phyloP scores from a whole-genome alignment of 2,329 filamentous ascomycete genomes.

The Fusarium redolens region DNA sequence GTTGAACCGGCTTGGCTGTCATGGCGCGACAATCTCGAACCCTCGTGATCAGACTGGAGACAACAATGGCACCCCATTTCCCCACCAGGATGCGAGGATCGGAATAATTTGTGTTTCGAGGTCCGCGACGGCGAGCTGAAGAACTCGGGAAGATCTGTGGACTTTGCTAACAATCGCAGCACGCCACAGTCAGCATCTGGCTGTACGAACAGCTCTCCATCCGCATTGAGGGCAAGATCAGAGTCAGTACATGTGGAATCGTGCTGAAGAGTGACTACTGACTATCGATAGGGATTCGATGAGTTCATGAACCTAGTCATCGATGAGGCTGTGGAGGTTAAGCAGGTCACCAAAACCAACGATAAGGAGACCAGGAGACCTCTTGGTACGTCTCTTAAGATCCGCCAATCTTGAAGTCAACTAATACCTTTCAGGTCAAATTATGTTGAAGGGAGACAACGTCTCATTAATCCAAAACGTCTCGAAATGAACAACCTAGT shows the following conservation, averaged over 20 bases:
- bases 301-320: slow-evolving; percentile 99
- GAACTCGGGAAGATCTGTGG: not conserved
- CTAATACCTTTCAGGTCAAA: slow-evolving; percentile 71
- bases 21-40: not conserved
- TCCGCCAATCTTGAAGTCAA: not conserved
- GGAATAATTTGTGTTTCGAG: not conserved
- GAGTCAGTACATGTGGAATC: slow-evolving; percentile 67
- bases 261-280: not conserved
- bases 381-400: slow-evolving; percentile 69
- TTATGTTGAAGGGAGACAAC: slow-evolving; percentile 88
- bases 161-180: slow-evolving; percentile 57
- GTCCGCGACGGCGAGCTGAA: not conserved
- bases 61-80: not conserved
- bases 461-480: slow-evolving; percentile 80
- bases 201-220: slow-evolving; percentile 95
- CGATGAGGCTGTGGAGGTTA: slow-evolving; percentile 94
- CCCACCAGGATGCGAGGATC: not conserved
- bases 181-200: slow-evolving; percentile 92
- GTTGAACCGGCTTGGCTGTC: not conserved
- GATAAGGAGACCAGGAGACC: slow-evolving; percentile 79
- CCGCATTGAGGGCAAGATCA: slow-evolving; percentile 95
- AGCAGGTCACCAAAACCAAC: slow-evolving; percentile 82
- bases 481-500: slow-evolving; percentile 42
- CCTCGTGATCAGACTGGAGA: not conserved
- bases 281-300: slow-evolving; percentile 82